Evolutionary conservation across 805 yeast genomes (phyloP), one percentile per base, ranked within the genome.

Genomic region (Saccharomycopsis sp.): DNA sequence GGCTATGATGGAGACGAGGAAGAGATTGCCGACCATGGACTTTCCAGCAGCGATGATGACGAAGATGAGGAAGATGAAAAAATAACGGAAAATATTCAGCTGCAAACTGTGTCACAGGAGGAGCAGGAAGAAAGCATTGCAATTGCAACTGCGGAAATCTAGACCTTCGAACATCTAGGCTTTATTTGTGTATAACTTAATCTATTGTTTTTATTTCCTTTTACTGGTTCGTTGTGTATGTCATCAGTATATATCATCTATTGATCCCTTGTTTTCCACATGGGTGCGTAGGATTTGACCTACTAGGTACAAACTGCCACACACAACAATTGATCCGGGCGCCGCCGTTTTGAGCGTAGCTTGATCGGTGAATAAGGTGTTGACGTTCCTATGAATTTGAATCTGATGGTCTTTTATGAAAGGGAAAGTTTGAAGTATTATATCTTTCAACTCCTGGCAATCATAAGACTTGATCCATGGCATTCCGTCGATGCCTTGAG

Each of bases 381-480:
- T 59, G 9, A 76, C 41, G 9, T 68, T 62, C 0, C 66, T 58
- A 21, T 65, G 64, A 1, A 68, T 61, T 0, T 44, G 51, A 1
- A 74, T 72, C 34, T 71, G 65, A 2, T 60, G 16, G 2, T 75
- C 62, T n/a, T 18, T 55, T 5, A 44, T 44, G 8, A 18, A 12
- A 44, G 3, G 62, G 34, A 12, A 57, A 34, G 60, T 41, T n/a
- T 52, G 54, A 24, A 51, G 64, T 63, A 57, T 61, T 60, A 53
- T 55, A 7, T 15, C 56, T 53, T 58, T 60, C 40, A 85, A 65
- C 16, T 68, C 71, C 1, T 58, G 64, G 0, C 74, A 65, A 2
- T 67, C 64, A 61, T 74, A 75, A 1, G 91, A 72, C 48, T 75
- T 65, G 3, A 94, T 83, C 98, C 98, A 94, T 0, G 98, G 97